These are phyloP conservation scores for Venturia oleaginea DNA, from an alignment of 2,329 filamentous ascomycete genomes.

Conservation along the genomic window DNA sequence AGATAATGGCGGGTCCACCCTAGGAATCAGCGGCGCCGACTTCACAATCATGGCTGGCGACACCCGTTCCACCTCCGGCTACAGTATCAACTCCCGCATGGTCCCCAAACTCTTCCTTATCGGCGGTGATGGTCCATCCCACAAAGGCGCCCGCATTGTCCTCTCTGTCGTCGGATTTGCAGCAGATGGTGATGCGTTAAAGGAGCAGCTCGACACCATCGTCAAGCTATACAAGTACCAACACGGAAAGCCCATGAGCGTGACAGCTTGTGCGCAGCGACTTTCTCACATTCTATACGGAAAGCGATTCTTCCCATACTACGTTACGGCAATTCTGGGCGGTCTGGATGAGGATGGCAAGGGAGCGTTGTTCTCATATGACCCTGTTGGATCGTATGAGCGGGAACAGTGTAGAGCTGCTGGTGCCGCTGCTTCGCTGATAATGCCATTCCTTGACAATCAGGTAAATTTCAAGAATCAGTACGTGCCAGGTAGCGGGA, in stretches of 20 bases:
- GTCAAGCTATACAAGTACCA: slow-evolving; percentile 99
- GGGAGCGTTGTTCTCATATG: slow-evolving; percentile 93
- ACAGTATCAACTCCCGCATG: slow-evolving; percentile 95
- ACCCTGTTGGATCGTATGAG: slow-evolving; percentile 96
- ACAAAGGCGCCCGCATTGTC: slow-evolving; percentile 76
- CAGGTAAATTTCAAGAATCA: slow-evolving; percentile 99
- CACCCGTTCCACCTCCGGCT: slow-evolving; percentile 89
- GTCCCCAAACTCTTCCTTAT: slow-evolving; percentile 96
- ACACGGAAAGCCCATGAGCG: slow-evolving; percentile 91
- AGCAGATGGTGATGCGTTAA: slow-evolving; percentile 86
- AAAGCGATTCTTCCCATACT: slow-evolving; percentile 99
- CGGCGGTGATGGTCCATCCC: slow-evolving; percentile 77
- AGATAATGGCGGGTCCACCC: slow-evolving; percentile 93
- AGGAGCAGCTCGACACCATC: slow-evolving; percentile 85
- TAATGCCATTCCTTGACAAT: slow-evolving; percentile 99
- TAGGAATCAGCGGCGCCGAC: slow-evolving; percentile 87
- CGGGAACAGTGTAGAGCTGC: slow-evolving; percentile 91
- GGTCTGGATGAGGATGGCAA: slow-evolving; percentile 91
- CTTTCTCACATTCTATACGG: slow-evolving; percentile 91
- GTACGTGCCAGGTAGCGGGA: slow-evolving; percentile 78
- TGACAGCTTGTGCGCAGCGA: slow-evolving; percentile 89
- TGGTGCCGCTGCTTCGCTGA: slow-evolving; percentile 83
- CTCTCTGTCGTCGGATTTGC: slow-evolving; percentile 93
- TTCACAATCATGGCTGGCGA: slow-evolving; percentile 97
- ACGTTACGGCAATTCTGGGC: slow-evolving; percentile 87